Base-by-base conservation (phyloP, 2,329 filamentous ascomycete species). In the Fusarium coicis region DNA sequence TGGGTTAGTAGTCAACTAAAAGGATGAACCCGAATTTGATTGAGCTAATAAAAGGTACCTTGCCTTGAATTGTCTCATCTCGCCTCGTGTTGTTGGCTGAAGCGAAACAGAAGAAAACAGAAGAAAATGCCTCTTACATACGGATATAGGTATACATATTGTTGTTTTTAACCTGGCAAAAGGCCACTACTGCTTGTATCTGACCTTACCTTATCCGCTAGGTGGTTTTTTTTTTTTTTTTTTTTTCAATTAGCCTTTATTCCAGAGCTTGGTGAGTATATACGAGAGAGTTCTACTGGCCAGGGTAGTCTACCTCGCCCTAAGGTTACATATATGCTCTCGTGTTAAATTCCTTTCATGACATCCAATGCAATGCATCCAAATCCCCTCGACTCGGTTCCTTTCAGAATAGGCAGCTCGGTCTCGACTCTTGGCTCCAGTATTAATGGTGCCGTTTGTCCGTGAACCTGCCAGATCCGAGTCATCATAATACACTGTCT, bases 401-500 rank as follows among this genome's bases (percentile, higher is more conserved):
- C 42, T 60, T 61, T 65, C 70, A 66, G 30, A 66, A 59, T 47
- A 73, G 70, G 70, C 65, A 73, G 62, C 43, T 73, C 47, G 60
- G 55, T 43, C 44, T 67, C 28, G 37, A 32, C 49, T 66, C 66
- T 73, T 66, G 44, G 47, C 44, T 46, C 21, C 44, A 49, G 54
- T 19, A 39, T 57, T 53, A 43, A 57, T 49, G 42, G 52, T 74
- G 71, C 71, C 71, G 67, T 61, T 74, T 72, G 62, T 74, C 71
- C 66, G 70, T 55, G 54, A 73, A 74, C 66, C 66, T 72, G 58
- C 70, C 66, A 74, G 62, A 64, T 74, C 57, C 32, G 61, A 74
- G 34, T 42, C 16, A 30, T 32, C 47, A 34, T 49, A 30, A 30
- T 30, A 26, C 19, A 67, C 26, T 43, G 14, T 26, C 34, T 18